These are phyloP conservation scores for Phytophthora sojae DNA, from an alignment of 352 stramenopile genomes.

Conservation along the genomic window DNA sequence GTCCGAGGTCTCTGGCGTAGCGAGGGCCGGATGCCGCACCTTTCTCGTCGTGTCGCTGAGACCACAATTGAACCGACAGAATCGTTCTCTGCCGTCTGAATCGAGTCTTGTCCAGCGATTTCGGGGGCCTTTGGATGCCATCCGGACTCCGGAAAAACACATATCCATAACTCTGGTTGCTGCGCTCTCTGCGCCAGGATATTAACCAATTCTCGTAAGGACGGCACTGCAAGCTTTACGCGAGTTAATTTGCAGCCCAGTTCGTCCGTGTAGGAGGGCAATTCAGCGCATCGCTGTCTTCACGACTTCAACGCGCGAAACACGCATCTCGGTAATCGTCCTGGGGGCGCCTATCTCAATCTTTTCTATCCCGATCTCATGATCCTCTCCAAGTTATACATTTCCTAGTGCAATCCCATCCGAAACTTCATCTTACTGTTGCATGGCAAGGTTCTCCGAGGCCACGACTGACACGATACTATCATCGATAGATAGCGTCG, in stretches of 20 bases:
- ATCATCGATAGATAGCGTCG: constrained; percentile 22
- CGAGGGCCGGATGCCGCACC: too few species aligned
- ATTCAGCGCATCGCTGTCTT: not conserved
- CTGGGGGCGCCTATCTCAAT: constrained; percentile 24
- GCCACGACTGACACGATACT: constrained; percentile 9
- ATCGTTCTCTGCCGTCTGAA: too few species aligned
- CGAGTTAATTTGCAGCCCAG: not conserved
- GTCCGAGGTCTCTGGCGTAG: too few species aligned
- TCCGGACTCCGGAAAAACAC: too few species aligned
- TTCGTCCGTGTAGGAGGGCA: not conserved
- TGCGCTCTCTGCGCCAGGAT: too few species aligned
- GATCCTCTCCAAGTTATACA: constrained; percentile 13
- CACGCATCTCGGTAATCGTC: constrained; percentile 30
- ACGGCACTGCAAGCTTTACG: not conserved
- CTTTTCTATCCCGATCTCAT: constrained; percentile 27
- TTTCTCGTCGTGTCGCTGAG: too few species aligned
- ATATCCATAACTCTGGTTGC: too few species aligned
- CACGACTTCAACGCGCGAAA: constrained; percentile 3
- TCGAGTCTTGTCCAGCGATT: too few species aligned
- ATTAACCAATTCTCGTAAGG: too few species aligned
- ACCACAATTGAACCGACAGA: too few species aligned
- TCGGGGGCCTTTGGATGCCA: too few species aligned
- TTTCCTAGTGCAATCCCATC: constrained; percentile 17
- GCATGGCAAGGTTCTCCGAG: constrained; percentile 9
- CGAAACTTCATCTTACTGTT: constrained; percentile 6